Evolutionary conservation across 176 grass and related monocot genomes (phyloP).

Genomic region (Carex parvula): DNA sequence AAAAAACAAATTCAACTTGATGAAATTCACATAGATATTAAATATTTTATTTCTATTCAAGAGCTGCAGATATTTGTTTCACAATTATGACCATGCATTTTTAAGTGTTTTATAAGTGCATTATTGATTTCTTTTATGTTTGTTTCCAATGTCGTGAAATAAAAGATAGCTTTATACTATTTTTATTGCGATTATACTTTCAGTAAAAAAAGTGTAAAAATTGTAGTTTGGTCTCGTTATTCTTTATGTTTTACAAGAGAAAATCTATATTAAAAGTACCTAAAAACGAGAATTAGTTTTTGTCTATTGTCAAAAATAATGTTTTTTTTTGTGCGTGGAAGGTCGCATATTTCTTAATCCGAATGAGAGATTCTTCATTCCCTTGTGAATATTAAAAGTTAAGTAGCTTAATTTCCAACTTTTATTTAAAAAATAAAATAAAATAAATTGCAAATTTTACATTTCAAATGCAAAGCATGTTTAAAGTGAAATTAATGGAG

Average conservation of each 20-base stretch:
- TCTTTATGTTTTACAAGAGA: background rate
- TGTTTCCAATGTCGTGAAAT: background rate
- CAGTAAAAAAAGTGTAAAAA: background rate
- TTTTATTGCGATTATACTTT: background rate
- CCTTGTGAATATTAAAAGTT: too few relatives aligned
- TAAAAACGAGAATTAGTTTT: too few relatives aligned
- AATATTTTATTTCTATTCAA: background rate
- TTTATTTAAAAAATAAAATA: too few relatives aligned
- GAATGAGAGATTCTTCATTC: too few relatives aligned
- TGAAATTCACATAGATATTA: background rate
- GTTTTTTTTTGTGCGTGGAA: too few relatives aligned
- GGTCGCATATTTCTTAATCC: too few relatives aligned
- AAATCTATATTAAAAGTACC: too few relatives aligned
- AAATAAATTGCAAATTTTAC: background rate
- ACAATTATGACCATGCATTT: background rate
- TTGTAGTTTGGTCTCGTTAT: background rate
- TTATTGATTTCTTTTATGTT: background rate
- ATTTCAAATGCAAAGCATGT: background rate
- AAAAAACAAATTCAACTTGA: background rate
- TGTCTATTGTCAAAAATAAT: too few relatives aligned
- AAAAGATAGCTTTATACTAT: background rate
- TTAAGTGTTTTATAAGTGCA: background rate
- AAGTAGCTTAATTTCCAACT: too few relatives aligned
- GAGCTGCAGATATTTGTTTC: background rate
- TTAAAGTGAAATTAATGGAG: background rate